A percentile compares a stretch with the other conserved stretches of the same genome.
Conservation (phyloP, 2,329 filamentous ascomycete genomes). For the Cladosporium colombiae region DNA sequence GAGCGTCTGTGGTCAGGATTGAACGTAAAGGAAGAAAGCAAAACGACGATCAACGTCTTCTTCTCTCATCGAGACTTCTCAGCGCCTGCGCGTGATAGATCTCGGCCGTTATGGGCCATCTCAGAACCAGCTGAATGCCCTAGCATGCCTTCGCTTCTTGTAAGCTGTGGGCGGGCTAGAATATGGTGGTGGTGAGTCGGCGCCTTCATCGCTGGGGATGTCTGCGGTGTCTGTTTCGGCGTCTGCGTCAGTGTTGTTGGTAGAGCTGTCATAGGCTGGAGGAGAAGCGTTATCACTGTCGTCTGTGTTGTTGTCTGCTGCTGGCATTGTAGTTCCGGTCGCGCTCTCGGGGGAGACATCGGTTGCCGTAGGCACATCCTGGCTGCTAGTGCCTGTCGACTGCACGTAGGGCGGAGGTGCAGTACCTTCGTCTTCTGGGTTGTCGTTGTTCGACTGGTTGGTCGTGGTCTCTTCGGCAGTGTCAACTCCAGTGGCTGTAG, state of each 20-base stretch:
- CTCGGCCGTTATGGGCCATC: neutral
- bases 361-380: neutral
- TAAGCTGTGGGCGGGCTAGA: conserved; percentile 3
- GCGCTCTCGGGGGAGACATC: neutral
- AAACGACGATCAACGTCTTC: neutral
- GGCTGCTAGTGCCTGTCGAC: neutral
- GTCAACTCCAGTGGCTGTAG: neutral
- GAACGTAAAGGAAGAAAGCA: neutral
- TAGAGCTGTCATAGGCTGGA: neutral
- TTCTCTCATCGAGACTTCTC: neutral
- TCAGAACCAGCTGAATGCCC: conserved; percentile 9
- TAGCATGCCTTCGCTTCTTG: conserved; percentile 11
- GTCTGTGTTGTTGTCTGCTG: neutral
- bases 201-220: neutral
- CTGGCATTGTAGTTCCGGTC: neutral
- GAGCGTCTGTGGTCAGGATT: neutral
- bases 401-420: no score
- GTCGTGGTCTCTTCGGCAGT: neutral
- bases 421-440: neutral
- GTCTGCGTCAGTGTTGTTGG: neutral
- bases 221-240: neutral
- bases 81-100: neutral
- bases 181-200: neutral
- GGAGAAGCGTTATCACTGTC: neutral
- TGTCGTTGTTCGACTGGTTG: neutral